Evolutionary conservation across 2,329 filamentous ascomycete genomes (phyloP), one percentile per base, ranked within the genome.

Genomic region (Curvularia lunata): DNA sequence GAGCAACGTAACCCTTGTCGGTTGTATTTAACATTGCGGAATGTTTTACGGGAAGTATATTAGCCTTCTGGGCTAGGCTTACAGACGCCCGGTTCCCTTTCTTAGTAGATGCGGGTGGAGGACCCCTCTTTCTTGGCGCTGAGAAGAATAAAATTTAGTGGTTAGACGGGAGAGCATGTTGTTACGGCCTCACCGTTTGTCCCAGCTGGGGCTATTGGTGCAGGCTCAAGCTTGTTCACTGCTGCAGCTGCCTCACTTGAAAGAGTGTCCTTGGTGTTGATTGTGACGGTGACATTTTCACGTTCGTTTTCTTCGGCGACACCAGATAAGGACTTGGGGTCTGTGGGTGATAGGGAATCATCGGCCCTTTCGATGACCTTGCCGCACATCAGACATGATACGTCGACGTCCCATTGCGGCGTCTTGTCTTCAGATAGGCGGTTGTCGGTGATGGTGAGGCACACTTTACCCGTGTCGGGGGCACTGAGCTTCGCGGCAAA

Each of bases 361-460:
- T 49, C 48, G 8, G 45, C 59, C 4, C 58, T 42, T 32, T 69
- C 66, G 23, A 71, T 66, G 4, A 55, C 47, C 12, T 55, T n/a
- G 3, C 58, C 45, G 52, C 68, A 72, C 6, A 59, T 9, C 10
- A 70, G 60, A 48, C 68, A 72, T 16, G 54, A 49, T 45, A 70
- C 55, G 37, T 64, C 58, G 8, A 63, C 59, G 18, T 67, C 53
- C 59, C 56, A 66, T 9, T 49, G 61, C 3, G 19, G 50, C 6
- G 10, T 21, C 3, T 54, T 55, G 1, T 56, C 49, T 18, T 58
- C 28, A 5, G 50, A 57, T 5, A 40, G n/a, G 6, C 57, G 56
- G 21, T 57, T 54, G 45, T 71, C 62, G 21, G 60, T 66, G 25
- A 72, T 48, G 16, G 61, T 65, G n/a, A 72, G 54, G 19, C 52